Evolutionary conservation across 192 early-diverging fungal genomes (phyloP).

Genomic region (Coemansia sp.): DNA sequence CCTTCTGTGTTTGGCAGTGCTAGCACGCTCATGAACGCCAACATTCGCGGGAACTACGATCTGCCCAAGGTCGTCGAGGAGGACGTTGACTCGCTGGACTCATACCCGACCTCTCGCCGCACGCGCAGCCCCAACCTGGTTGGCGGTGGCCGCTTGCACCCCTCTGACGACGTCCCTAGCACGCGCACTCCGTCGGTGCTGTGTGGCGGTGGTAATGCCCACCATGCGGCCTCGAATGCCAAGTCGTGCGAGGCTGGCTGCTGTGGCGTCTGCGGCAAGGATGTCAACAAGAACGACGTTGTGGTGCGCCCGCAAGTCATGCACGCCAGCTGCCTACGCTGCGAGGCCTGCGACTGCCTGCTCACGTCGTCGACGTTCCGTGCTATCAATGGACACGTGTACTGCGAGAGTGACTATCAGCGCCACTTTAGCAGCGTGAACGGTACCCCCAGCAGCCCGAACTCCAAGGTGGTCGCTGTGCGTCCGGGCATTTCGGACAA

Average conservation of each 20-base stretch:
- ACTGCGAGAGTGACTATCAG: constrained; percentile 54
- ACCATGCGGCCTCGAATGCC: constrained; percentile 10
- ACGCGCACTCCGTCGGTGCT: constrained; percentile 28
- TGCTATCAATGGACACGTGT: constrained; percentile 54
- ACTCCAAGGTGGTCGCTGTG: constrained; percentile 25
- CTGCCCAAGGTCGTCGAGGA: constrained; percentile 59
- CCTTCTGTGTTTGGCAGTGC: constrained; percentile 54
- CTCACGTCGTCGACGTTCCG: constrained; percentile 57
- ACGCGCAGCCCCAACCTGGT: constrained; percentile 33
- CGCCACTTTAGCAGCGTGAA: constrained; percentile 26
- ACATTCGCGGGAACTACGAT: constrained; percentile 23
- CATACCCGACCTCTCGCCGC: constrained; percentile 37
- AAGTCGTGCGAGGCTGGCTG: constrained; percentile 41
- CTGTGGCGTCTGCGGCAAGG: constrained; percentile 55
- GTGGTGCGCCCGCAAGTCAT: constrained; percentile 55
- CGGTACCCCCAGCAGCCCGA: background rate
- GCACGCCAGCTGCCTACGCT: constrained; percentile 57
- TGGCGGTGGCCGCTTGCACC: constrained; percentile 32
- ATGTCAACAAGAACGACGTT: constrained; percentile 41
- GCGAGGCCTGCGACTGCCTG: constrained; percentile 56
- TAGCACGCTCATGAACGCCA: constrained; percentile 52
- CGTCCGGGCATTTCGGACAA: constrained; percentile 47
- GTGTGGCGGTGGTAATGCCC: constrained; percentile 39
- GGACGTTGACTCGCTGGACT: constrained; percentile 55
- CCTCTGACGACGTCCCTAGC: background rate